A percentile compares a stretch with the other conserved stretches of the same genome.
phyloP scores from a whole-genome alignment of 192 early-diverging fungal species.

The Oehlia diaphana region DNA sequence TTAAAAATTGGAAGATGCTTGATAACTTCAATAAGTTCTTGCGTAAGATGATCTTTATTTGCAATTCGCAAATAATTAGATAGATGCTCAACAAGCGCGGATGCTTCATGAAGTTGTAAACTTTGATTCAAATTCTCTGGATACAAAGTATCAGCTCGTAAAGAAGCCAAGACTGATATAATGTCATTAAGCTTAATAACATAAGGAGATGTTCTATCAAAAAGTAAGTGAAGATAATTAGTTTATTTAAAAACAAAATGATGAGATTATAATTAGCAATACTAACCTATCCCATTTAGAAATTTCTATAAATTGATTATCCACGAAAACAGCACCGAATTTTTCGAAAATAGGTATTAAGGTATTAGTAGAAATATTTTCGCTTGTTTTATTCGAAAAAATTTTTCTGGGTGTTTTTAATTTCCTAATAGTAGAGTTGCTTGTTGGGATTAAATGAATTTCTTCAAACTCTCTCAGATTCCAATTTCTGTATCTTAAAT shows the following conservation, averaged over 20 bases:
- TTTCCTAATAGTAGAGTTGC: background rate
- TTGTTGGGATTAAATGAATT: constrained; percentile 13
- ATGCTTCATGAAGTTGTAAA: background rate
- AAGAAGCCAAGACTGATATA: background rate
- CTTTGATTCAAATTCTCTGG: background rate
- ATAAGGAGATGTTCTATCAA: background rate
- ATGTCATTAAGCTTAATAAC: background rate
- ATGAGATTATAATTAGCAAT: background rate
- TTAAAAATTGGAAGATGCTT: constrained; percentile 17
- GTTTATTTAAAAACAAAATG: background rate
- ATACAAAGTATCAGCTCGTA: background rate
- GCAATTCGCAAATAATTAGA: background rate
- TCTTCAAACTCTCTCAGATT: background rate
- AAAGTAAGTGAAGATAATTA: background rate
- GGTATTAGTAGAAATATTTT: background rate
- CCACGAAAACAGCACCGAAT: constrained; percentile 4
- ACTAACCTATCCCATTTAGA: background rate
- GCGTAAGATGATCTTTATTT: too few species aligned
- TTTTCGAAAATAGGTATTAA: background rate
- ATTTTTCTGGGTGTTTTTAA: background rate
- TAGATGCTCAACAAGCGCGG: background rate
- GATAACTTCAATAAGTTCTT: background rate
- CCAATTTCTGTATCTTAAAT: background rate
- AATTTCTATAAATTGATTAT: background rate
- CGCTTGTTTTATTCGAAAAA: background rate